Base-by-base conservation (phyloP, 2,329 filamentous ascomycete genomes). In the Xylaria sp. region DNA sequence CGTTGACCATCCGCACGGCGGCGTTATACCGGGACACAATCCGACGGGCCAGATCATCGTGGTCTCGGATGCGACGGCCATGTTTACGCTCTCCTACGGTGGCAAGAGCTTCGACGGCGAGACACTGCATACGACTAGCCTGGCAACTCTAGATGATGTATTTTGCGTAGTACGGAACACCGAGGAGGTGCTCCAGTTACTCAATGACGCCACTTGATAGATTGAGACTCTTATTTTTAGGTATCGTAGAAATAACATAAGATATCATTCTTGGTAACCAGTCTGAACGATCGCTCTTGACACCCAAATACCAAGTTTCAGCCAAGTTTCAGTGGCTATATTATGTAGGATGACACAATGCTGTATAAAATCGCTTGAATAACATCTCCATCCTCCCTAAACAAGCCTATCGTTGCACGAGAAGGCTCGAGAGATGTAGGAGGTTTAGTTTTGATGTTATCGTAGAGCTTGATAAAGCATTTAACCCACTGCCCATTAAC, bases 31-130 rank as follows among this genome's bases (percentile, higher is more conserved):
- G 4, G 61, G 50, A 5, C 74, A 78, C 1, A 58, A 67, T 5
- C 67, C 73, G 20, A 66, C 69, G 25, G 76, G 78, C 13, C 74
- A 77, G 20, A 79, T 84, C 54, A 69, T 84, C 27, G 72, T 84
- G 15, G 79, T 83, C 4, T 73, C 74, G 2, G 83, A 85, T 77
- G 82, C 82, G 1, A 83, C 81, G 47, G 83, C 82, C 15, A 79
- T 82, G 1, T 85, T 78, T 72, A 75, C 74, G 1, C 83, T 82
- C 70, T 77, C 77, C 1, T 53, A 50, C 10, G 42, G n/a, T 5
- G 63, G 66, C 1, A 54, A 55, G 27, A 77, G 71, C 0, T 80
- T 81, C 63, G 81, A 83, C 70, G 79, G 82, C 0, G 81, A 84
- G 69, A 81, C 78, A 3, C 74, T 85, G 42, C 83, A 85, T 71